phyloP scores from a whole-genome alignment of 140 eudicot species.

The Bidens hawaiensis region DNA sequence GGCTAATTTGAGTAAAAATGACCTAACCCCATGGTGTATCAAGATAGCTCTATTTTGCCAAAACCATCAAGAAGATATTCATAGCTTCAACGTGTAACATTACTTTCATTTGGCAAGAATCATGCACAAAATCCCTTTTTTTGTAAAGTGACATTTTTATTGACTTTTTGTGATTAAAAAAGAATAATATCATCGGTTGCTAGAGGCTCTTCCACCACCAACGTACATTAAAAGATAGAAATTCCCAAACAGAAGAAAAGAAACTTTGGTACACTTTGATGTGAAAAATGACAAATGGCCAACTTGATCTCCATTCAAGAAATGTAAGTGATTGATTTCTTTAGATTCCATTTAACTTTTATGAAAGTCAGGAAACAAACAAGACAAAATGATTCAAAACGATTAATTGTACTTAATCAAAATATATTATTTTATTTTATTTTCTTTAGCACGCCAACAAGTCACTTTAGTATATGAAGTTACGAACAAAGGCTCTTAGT shows the following conservation, averaged over 20 bases:
- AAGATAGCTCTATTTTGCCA: neutral
- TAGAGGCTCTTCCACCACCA: conserved; percentile 8
- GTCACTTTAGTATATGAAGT: conserved; percentile 24
- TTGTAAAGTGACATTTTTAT: conserved; percentile 18
- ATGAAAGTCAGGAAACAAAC: conserved; percentile 37
- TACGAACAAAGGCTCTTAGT: conserved; percentile 20
- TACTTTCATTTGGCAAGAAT: neutral
- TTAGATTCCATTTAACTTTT: conserved; percentile 49
- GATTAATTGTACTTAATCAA: conserved; percentile 21
- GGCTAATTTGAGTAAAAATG: neutral
- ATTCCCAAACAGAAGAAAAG: conserved; percentile 2
- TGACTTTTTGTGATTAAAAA: neutral
- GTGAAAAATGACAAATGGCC: conserved; percentile 44
- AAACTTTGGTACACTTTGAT: conserved; percentile 26
- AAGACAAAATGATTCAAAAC: conserved; percentile 29
- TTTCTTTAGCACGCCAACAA: conserved; percentile 20
- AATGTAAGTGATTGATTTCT: conserved; percentile 35
- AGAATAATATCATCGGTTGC: conserved; percentile 1
- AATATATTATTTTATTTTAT: conserved; percentile 26
- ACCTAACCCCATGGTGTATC: neutral
- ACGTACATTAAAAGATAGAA: conserved; percentile 14
- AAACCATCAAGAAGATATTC: neutral
- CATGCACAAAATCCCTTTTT: conserved; percentile 2
- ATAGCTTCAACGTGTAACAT: neutral
- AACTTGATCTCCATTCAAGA: conserved; percentile 37